Percentiles rank a stretch among this genome's conserved stretches.
phyloP scores from a whole-genome alignment of 805 yeast genomes.

The Wickerhamiella cacticola region DNA sequence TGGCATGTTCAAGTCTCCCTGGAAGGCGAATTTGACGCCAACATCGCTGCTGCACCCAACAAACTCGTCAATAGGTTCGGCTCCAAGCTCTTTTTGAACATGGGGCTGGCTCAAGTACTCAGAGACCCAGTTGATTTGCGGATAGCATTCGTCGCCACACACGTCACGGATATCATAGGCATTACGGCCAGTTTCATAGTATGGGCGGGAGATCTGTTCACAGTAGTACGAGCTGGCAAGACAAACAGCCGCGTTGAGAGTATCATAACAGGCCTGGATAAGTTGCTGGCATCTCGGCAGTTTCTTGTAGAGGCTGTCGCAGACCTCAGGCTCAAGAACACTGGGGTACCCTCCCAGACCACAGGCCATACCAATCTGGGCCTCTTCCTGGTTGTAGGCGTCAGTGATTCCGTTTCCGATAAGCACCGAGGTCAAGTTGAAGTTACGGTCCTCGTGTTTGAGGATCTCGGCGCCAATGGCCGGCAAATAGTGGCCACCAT shows the following conservation, averaged over 20 bases:
- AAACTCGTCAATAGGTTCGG: slow-evolving; percentile 55
- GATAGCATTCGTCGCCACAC: slow-evolving; percentile 71
- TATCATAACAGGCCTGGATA: slow-evolving; percentile 65
- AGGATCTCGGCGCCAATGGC: slow-evolving; percentile 51
- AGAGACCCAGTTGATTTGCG: slow-evolving; percentile 56
- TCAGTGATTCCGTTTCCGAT: slow-evolving; percentile 95
- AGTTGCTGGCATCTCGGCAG: slow-evolving; percentile 70
- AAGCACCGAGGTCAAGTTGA: slow-evolving; percentile 65
- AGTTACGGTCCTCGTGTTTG: slow-evolving; percentile 49
- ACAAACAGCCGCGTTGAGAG: slow-evolving; percentile 70
- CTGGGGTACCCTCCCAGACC: slow-evolving; percentile 76
- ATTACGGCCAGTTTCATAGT: slow-evolving; percentile 77
- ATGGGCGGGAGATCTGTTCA: slow-evolving; percentile 66
- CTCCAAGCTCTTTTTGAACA: slow-evolving; percentile 71
- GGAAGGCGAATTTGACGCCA: slow-evolving; percentile 64
- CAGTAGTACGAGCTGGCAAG: slow-evolving; percentile 88
- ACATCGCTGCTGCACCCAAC: slow-evolving; percentile 47
- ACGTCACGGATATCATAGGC: slow-evolving; percentile 81
- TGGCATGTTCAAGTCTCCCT: slow-evolving; percentile 90
- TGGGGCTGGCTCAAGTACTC: slow-evolving; percentile 63
- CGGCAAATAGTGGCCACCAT: slow-evolving; percentile 96
- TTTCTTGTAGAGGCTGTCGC: slow-evolving; percentile 53
- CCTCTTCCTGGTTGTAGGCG: slow-evolving; percentile 65
- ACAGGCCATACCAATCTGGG: slow-evolving; percentile 90
- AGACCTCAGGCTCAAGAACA: slow-evolving; percentile 65